phyloP scores from a whole-genome alignment of 1,284 basidiomycete genomes.

The Peniophora sp. region DNA sequence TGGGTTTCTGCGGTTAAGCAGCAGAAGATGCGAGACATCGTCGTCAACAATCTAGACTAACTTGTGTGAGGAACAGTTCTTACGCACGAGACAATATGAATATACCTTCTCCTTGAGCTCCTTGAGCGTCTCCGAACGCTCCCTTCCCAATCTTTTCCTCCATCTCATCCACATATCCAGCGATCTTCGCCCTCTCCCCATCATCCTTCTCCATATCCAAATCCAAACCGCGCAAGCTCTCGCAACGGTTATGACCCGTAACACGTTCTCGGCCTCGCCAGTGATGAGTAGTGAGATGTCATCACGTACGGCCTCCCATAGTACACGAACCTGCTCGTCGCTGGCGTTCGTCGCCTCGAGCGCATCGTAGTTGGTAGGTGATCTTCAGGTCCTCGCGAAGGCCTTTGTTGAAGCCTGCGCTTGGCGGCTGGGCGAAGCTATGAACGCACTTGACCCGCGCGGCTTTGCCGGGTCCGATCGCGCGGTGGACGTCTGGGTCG shows the following conservation, averaged over 20 bases:
- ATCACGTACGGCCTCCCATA: conserved; percentile 70
- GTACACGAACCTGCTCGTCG: conserved; percentile 65
- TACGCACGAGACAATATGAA: not conserved
- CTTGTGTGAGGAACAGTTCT: conserved; percentile 3
- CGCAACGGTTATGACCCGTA: conserved; percentile 41
- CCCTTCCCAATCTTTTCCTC: conserved; percentile 70
- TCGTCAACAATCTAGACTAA: conserved; percentile 78
- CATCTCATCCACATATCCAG: conserved; percentile 65
- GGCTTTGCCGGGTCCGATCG: conserved; percentile 86
- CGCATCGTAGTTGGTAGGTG: conserved; percentile 64
- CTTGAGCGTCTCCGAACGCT: conserved; percentile 81
- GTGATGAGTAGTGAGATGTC: conserved; percentile 68
- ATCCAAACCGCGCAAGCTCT: conserved; percentile 64
- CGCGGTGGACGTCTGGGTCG: conserved; percentile 87
- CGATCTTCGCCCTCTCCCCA: conserved; percentile 62
- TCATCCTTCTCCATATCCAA: conserved; percentile 64
- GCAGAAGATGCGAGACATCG: conserved; percentile 91
- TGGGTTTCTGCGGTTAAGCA: conserved; percentile 84
- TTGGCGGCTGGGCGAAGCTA: conserved; percentile 86
- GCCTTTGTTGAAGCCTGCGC: conserved; percentile 63
- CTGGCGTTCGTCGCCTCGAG: conserved; percentile 76
- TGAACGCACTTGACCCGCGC: conserved; percentile 85
- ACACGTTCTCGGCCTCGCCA: conserved; percentile 63
- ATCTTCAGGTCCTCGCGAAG: conserved; percentile 78
- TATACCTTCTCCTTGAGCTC: conserved; percentile 89